These are phyloP conservation scores for Sisymbrium irio DNA, from an alignment of 345 rosid species.

Conservation along the genomic window DNA sequence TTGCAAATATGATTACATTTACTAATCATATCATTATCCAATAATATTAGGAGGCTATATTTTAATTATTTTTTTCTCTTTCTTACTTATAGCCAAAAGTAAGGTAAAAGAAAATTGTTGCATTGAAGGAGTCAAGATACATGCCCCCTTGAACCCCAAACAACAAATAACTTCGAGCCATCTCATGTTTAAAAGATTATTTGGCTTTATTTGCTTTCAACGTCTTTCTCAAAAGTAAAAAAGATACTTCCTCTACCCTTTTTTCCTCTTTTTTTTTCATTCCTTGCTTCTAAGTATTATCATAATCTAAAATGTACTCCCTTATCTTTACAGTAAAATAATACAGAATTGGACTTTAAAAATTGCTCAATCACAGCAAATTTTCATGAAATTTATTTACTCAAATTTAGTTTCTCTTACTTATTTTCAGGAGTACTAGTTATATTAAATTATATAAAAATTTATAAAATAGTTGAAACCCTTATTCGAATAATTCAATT, in stretches of 20 bases:
- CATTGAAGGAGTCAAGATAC: slow-evolving; percentile 48
- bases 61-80: background rate
- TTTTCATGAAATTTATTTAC: too few species aligned
- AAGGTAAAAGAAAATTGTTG: slow-evolving; percentile 18
- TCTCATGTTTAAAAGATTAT: slow-evolving; percentile 17
- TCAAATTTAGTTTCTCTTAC: too few species aligned
- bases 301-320: too few species aligned
- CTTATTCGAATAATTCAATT: too few species aligned
- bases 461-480: too few species aligned
- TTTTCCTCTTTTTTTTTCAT: too few species aligned
- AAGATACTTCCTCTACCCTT: background rate
- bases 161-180: slow-evolving; percentile 27
- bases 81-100: background rate
- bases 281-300: too few species aligned
- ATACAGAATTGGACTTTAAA: too few species aligned
- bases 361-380: too few species aligned
- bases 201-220: slow-evolving; percentile 13
- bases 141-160: slow-evolving; percentile 45
- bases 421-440: too few species aligned
- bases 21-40: slow-evolving; percentile 22
- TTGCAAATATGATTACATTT: slow-evolving; percentile 17
- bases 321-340: too few species aligned
- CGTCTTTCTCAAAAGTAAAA: slow-evolving; percentile 1
- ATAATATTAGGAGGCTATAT: slow-evolving; percentile 1
- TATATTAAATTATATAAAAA: too few species aligned